Evolutionary conservation across 805 yeast species (phyloP), one percentile per base, ranked within the genome.

Genomic region (Hanseniaspora thailandica): DNA sequence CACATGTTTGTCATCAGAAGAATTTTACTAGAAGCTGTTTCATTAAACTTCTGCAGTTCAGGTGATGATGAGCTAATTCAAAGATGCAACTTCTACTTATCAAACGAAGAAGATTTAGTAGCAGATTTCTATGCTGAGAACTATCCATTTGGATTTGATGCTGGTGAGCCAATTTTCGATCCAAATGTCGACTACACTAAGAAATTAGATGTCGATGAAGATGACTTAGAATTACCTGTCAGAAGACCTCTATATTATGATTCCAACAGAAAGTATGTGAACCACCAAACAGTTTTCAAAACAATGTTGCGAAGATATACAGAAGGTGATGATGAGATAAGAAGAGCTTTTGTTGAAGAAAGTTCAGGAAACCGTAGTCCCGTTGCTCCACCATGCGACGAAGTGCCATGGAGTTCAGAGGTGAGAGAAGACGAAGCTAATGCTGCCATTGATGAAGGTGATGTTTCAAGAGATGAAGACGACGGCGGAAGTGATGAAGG

Each of bases 1-100:
- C 75, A 85, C 9, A 75, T 83, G 1, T 67, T 72, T 20, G 75
- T 74, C 33, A 70, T 81, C 31, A 78, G 81, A 46, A 80, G 80
- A 57, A 69, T 82, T 0, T 59, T 87, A 13, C 74, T 82, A 1
- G 64, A 90, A 5, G 76, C 93, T 8, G 65, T 77, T 6, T 76
- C 96, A 0, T 71, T 86, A 26, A 74, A 88, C 0, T 84, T 87
- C 85, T 89, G 95, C 1, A 96, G 96, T 1, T 78, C 88, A 15
- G 97, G 98, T 1, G 96, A 93, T 63, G 66, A 89, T 52, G 84
- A 80, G 43, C 77, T 81, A 0, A 76, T 93, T 58, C 74, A 89
- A 59, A 73, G 96, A 25, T 43, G 47, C 8, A 52, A 51, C 17
- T 51, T 51, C 36, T 35, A 28, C 12, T 44, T 44, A 17, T 15